phyloP scores from a whole-genome alignment of 495 filamentous ascomycete genomes.

The Thermochaetoides thermophila region DNA sequence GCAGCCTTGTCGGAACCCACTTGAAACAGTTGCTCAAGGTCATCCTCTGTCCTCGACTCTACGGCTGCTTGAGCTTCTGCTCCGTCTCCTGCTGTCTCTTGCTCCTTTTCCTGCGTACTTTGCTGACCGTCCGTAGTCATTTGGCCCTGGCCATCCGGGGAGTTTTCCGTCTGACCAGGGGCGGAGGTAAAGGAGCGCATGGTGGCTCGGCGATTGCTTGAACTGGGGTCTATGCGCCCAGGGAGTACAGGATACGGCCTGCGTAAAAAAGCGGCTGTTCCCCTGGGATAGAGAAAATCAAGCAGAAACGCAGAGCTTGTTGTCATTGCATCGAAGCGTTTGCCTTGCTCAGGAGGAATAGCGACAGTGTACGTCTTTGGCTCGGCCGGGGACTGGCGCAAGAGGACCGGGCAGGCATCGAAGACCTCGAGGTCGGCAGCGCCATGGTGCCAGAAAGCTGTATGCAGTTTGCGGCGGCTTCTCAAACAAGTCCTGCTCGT shows the following conservation, averaged over 20 bases:
- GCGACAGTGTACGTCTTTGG: slow-evolving; percentile 3
- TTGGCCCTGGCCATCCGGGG: too few species aligned
- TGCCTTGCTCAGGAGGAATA: slow-evolving; percentile 7
- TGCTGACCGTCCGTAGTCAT: too few species aligned
- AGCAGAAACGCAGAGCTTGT: slow-evolving; percentile 35
- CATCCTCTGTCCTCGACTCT: neutral
- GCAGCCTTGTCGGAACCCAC: neutral
- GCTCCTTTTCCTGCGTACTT: too few species aligned
- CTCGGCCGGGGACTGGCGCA: slow-evolving; percentile 12
- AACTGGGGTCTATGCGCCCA: slow-evolving; percentile 4
- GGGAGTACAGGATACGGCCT: slow-evolving; percentile 13
- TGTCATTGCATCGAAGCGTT: slow-evolving; percentile 14
- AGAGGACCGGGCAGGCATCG: slow-evolving; percentile 28
- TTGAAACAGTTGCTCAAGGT: too few species aligned
- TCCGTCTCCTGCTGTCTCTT: neutral
- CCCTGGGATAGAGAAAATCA: slow-evolving; percentile 49
- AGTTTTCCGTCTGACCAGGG: neutral
- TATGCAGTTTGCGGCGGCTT: slow-evolving; percentile 46
- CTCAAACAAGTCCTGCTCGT: slow-evolving; percentile 36
- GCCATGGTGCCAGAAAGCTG: slow-evolving; percentile 52
- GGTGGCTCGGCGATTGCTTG: slow-evolving; percentile 1
- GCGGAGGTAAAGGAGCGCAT: slow-evolving; percentile 11
- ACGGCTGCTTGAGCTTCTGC: slow-evolving; percentile 4
- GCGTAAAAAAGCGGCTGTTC: slow-evolving; percentile 34
- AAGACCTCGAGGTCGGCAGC: slow-evolving; percentile 41